Evolutionary conservation across 2,329 filamentous ascomycete species (phyloP).

Genomic region (Botryosphaeria agaves): DNA sequence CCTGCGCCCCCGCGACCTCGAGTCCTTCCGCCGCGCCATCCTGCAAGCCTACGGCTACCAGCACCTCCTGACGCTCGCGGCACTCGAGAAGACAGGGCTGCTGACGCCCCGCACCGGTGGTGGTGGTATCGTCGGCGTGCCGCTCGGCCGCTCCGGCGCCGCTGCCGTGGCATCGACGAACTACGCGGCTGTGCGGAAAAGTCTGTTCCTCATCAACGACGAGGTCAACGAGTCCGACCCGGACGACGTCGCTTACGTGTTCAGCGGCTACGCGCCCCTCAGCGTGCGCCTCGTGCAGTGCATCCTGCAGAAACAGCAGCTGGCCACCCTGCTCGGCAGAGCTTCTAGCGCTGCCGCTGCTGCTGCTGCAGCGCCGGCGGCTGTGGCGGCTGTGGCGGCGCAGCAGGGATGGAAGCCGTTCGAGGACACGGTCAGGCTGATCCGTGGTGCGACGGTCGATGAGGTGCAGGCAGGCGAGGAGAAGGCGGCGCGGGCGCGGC

Average conservation of each 20-base stretch:
- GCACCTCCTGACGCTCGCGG: slow-evolving; percentile 75
- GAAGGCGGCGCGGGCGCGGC: slow-evolving; percentile 74
- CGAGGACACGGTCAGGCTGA: slow-evolving; percentile 78
- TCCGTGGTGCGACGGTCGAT: slow-evolving; percentile 78
- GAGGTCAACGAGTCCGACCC: slow-evolving; percentile 93
- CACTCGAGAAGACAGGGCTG: slow-evolving; percentile 77
- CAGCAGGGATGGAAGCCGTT: slow-evolving; percentile 77
- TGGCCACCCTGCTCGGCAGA: slow-evolving; percentile 38
- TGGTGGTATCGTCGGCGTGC: too few relatives aligned
- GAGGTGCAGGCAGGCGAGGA: slow-evolving; percentile 85
- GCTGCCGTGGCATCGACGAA: slow-evolving; percentile 39
- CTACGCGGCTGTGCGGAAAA: slow-evolving; percentile 74
- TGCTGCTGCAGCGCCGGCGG: background rate
- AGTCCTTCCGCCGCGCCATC: slow-evolving; percentile 74
- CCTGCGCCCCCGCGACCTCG: slow-evolving; percentile 73
- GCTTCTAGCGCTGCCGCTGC: slow-evolving; percentile 32
- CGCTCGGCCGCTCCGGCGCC: background rate
- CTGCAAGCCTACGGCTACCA: slow-evolving; percentile 91
- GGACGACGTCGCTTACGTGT: slow-evolving; percentile 93
- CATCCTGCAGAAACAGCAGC: slow-evolving; percentile 75
- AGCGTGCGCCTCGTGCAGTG: slow-evolving; percentile 85
- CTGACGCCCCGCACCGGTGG: slow-evolving; percentile 49
- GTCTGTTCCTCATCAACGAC: slow-evolving; percentile 77
- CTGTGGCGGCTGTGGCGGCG: slow-evolving; percentile 11
- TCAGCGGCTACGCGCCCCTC: slow-evolving; percentile 89